Evolutionary conservation across 1,284 basidiomycete genomes (phyloP), one percentile per base, ranked within the genome.

Genomic region (Puccinia hordei): DNA sequence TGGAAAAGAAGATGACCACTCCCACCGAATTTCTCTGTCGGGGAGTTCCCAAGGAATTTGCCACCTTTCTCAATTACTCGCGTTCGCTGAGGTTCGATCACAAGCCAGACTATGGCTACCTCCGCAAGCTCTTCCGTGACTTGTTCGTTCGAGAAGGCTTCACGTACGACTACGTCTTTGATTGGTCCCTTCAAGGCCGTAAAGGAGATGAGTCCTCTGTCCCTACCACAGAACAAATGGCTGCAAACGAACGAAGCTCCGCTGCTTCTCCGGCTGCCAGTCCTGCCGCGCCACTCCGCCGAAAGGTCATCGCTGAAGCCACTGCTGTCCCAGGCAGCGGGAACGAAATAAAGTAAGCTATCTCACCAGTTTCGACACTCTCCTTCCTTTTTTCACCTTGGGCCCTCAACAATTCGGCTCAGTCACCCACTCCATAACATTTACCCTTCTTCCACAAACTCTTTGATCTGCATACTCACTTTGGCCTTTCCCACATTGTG

Each of bases 71-170:
- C 46, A 66, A 80, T 41, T 81, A 81, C 65, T 65, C 71, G 51
- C 59, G 69, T 24, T 75, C 78, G 17, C 68, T 81, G 30, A 72
- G 63, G 33, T 81, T 80, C 69, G 49, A 73, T 41, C 78, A 81
- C 59, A 59, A 24, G 41, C 81, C 81, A 27, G 78, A 81, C 68
- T 81, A 81, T 44, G 35, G 38, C 49, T 81, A 80, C 44, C 53
- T 81, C 24, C 68, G 78, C 19, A 69, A 73, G 44, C 66, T 81
- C 3, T 81, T 81, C 35, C 63, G 66, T 22, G 72, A 81, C 30
- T 46, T 81, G 19, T 74, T 80, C 53, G 44, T 69, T 27, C 66
- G 68, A n/a, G 46, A 69, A 5, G 71, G 78, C 41, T 74, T 63
- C 44, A 27, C 69, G 33, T 57, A 81, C 41, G 81, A 81, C 46